Base-by-base conservation (phyloP, 179 eudicot species). In the Gypsophila paniculata region DNA sequence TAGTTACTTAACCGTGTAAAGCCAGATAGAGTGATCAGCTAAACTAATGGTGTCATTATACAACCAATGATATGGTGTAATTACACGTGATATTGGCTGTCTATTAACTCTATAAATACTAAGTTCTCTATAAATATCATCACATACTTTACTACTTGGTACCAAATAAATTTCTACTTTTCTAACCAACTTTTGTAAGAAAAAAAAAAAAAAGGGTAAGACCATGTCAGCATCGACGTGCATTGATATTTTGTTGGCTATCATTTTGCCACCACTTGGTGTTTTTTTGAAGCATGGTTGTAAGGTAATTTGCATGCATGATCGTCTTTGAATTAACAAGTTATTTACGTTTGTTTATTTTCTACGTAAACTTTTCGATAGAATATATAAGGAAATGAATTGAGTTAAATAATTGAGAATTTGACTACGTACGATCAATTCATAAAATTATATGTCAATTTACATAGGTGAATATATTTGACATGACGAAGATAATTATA, bases 241-340 rank as follows among this genome's bases (percentile, higher is more conserved):
- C 65, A 23, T 89, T 8, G 95, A 87, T 32, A 84, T 89, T 60
- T 6, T 89, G 0, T 49, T 89, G 15, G 89, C 95, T 38, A 83
- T 89, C 78, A 12, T 89, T 74, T 75, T 89, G 81, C 95, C 95
- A 65, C 95, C 95, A 26, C 91, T 89, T 61, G 95, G 95, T 44
- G 91, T 87, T 44, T 89, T 89, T 83, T 75, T 87, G 61, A 86
- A 77, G 79, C 82, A 55, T 57, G 88, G 87, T 8, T 89, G 94
- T 80, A 29, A 78, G 79, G 91, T 88, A 32, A 6, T 42, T 42
- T 42, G 6, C 34, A 29, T 29, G 34, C 34, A 29, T 29, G 34
- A 29, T 4, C 34, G 34, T 29, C 34, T 29, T 4, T 29, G 4
- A 29, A 29, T 29, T 29, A 29, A 29, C 34, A 4, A 29, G 34